These are phyloP conservation scores for Quercus agrifolia DNA, from an alignment of 306 rosid species.

Conservation along the genomic window DNA sequence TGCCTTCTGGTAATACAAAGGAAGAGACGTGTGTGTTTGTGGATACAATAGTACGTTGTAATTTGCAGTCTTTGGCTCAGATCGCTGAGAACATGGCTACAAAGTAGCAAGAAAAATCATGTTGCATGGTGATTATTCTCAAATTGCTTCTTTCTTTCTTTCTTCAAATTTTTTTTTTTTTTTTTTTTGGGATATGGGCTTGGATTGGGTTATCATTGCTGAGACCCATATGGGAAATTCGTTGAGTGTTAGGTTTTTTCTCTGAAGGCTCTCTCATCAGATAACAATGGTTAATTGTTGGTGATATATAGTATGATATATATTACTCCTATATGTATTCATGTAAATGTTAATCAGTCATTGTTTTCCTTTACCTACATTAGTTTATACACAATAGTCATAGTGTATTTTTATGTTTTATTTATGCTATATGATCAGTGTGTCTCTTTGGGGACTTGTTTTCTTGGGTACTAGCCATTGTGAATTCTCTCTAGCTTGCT, in stretches of 20 bases:
- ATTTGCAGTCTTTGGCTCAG: constrained; percentile 81
- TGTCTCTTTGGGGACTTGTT: neutral
- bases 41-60: constrained; percentile 91
- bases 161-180: neutral
- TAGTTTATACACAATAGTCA: neutral
- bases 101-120: constrained; percentile 1
- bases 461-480: neutral
- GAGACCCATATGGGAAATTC: constrained; percentile 32
- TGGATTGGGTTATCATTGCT: neutral
- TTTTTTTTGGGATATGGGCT: constrained; percentile 30
- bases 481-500: neutral
- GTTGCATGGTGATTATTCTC: neutral
- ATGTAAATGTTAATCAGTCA: constrained; percentile 14
- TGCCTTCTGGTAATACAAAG: constrained; percentile 74
- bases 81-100: constrained; percentile 65
- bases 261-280: constrained; percentile 2
- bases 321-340: neutral
- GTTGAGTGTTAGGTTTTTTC: constrained; percentile 1
- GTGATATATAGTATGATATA: neutral
- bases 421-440: neutral
- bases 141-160: constrained; percentile 10
- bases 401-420: neutral
- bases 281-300: constrained; percentile 23
- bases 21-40: constrained; percentile 92
- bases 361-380: neutral